Evolutionary conservation across 108 stramenopile genomes (phyloP), one percentile per base, ranked within the genome.

Genomic region (Cylindrotheca fusiformis): DNA sequence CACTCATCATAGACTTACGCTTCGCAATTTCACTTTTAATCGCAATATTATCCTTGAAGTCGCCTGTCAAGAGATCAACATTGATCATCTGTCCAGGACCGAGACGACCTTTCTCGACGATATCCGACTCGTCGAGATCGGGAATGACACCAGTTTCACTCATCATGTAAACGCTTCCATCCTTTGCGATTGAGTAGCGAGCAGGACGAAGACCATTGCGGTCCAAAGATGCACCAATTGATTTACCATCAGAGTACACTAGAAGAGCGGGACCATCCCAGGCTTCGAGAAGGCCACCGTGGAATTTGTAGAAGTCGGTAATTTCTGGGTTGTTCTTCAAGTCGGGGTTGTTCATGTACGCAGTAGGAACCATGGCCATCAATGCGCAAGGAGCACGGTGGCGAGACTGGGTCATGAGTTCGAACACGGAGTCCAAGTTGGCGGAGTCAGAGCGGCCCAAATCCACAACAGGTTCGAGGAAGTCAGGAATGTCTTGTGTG

Each of bases 181-280:
- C 95, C 23, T 88, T 82, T 48, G 93, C 92, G 33, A 90, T 93
- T 36, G 85, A 87, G 77, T 91, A 97, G 26, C 97, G 84, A 25
- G 93, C 94, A 18, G 96, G 96, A 50, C 96, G 87, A 22, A 97
- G 71, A 47, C 96, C 96, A 69, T 97, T 97, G 32, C 96, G 72
- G 69, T 97, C 96, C 6, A 97, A 58, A 48, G 85, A 84, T 14
- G 96, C 96, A 32, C 94, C 96, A 60, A 95, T 89, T 23, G 81
- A 83, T 73, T 91, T 93, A 47, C 97, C 97, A 73, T 98, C 96
- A 17, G 93, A 93, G 68, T 84, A 98, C 0, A 95, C 92, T 21
- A 98, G 68, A 47, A 96, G 89, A 30, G 97, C 97, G 27, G 97
- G 97, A 19, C 97, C 97, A 67, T 98, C 97, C 97, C 97, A 98